Evolutionary conservation across 805 yeast species (phyloP).

Genomic region (Candida palmyrensis): DNA sequence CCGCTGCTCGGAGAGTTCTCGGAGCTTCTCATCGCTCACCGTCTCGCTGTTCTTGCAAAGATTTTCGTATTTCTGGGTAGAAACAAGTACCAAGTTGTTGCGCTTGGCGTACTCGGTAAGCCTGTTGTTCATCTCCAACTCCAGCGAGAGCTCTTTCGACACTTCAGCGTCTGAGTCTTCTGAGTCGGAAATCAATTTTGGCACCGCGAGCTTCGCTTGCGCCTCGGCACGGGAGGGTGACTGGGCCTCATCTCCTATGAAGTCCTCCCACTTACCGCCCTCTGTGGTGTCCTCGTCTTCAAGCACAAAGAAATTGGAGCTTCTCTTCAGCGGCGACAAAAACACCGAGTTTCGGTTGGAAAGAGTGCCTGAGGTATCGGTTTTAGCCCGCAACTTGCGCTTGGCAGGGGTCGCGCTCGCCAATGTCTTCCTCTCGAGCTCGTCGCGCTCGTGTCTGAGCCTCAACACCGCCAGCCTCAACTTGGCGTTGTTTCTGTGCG

Average conservation of each 20-base stretch:
- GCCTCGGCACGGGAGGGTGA: constrained; percentile 19
- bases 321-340: constrained; percentile 32
- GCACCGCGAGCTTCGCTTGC: not conserved
- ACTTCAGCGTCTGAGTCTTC: constrained; percentile 9
- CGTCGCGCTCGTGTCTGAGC: constrained; percentile 35
- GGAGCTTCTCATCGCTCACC: constrained; percentile 19
- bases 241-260: constrained; percentile 22
- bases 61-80: constrained; percentile 27
- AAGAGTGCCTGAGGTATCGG: constrained; percentile 6
- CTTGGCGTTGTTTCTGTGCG: constrained; percentile 58
- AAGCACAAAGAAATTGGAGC: constrained; percentile 25
- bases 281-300: constrained; percentile 20
- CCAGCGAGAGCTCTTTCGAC: constrained; percentile 9
- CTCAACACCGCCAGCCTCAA: constrained; percentile 48
- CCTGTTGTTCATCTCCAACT: too few species aligned
- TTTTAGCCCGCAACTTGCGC: constrained; percentile 2
- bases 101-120: constrained; percentile 30
- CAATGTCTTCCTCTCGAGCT: constrained; percentile 18
- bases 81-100: constrained; percentile 25
- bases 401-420: constrained; percentile 3
- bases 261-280: constrained; percentile 34
- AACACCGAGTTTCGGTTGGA: constrained; percentile 18
- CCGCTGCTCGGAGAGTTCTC: constrained; percentile 15
- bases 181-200: constrained; percentile 16
- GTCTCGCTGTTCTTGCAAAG: constrained; percentile 19